Conservation (phyloP, 1,284 basidiomycete species). For the Cronartium quercuum region DNA sequence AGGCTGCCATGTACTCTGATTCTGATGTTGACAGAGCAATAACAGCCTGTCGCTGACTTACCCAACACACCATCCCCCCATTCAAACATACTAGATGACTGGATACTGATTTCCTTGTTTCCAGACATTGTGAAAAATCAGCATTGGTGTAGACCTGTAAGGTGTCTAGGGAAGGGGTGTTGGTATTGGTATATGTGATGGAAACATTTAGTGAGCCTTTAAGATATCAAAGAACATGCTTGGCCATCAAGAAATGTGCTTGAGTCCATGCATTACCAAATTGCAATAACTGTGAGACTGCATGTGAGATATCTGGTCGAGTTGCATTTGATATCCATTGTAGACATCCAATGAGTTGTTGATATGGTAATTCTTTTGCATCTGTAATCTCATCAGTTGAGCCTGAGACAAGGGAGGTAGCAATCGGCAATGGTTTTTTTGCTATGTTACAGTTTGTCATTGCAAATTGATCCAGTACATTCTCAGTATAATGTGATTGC, state of each 20-base stretch:
- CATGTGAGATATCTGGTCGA: too few relatives aligned
- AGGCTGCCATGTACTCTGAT: conserved; percentile 1
- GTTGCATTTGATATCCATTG: neutral
- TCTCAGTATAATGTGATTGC: too few relatives aligned
- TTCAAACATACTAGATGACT: neutral
- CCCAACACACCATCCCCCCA: neutral
- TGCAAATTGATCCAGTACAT: neutral
- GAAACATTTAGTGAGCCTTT: neutral
- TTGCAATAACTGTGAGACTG: neutral
- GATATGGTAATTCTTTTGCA: too few relatives aligned
- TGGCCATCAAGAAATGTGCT: neutral
- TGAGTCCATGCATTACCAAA: too few relatives aligned
- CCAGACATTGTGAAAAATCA: neutral
- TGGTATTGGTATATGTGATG: too few relatives aligned
- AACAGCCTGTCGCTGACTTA: neutral
- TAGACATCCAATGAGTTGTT: neutral
- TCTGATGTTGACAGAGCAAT: neutral
- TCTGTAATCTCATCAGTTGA: neutral
- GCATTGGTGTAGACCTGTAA: too few relatives aligned
- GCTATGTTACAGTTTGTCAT: too few relatives aligned
- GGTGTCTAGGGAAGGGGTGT: too few relatives aligned
- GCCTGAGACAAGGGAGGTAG: neutral
- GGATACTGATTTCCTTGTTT: neutral
- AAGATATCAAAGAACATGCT: neutral
- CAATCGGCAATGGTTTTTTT: neutral